Evolutionary conservation across 108 stramenopile genomes (phyloP).

Genomic region (Stephanodiscus minutulus): DNA sequence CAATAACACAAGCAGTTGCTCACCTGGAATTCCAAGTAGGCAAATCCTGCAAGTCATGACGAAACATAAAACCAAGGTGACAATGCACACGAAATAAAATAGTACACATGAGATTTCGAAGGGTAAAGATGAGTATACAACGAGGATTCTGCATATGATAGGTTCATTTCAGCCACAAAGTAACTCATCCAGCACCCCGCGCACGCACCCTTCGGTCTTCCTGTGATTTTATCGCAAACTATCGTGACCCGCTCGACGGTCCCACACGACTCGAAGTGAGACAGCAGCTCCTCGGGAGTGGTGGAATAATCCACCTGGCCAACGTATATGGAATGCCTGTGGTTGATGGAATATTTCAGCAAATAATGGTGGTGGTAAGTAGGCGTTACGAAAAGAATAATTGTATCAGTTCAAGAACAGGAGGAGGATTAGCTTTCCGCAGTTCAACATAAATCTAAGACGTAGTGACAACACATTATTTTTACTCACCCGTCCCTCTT

Average conservation of each 20-base stretch:
- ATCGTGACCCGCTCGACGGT: constrained; percentile 98
- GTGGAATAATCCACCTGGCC: constrained; percentile 97
- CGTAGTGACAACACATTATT: background rate
- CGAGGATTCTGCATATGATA: background rate
- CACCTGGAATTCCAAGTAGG: constrained; percentile 86
- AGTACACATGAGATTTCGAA: background rate
- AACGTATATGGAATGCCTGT: constrained; percentile 85
- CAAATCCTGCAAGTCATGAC: constrained; percentile 52
- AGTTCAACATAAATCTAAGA: too few relatives aligned
- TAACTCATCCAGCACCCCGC: background rate
- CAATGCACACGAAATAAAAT: constrained; percentile 11
- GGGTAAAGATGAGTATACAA: background rate
- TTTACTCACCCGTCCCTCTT: constrained; percentile 39
- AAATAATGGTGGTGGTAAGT: background rate
- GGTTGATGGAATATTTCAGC: background rate
- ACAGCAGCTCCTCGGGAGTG: constrained; percentile 92
- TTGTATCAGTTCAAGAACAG: too few relatives aligned
- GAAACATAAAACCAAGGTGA: background rate
- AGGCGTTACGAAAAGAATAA: background rate
- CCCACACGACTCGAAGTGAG: constrained; percentile 95
- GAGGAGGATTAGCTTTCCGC: too few relatives aligned
- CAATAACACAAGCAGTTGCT: constrained; percentile 22
- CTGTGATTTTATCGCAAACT: constrained; percentile 95
- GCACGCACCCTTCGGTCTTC: constrained; percentile 85
- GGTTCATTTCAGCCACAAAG: background rate